Base-by-base conservation (phyloP, 2,329 filamentous ascomycete species). In the Fusarium agapanthi region DNA sequence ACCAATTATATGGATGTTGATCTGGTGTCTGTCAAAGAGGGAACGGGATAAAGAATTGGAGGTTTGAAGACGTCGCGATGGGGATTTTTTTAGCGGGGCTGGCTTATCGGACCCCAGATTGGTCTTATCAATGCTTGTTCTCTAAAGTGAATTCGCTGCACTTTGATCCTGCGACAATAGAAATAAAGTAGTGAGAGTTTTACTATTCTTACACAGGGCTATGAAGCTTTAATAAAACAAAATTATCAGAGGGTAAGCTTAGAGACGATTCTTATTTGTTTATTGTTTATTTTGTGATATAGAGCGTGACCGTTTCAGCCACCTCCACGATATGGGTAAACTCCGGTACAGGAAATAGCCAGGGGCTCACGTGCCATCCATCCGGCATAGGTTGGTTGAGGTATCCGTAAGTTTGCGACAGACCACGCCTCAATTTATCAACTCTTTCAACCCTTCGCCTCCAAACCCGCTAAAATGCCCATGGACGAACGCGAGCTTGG, bases 401-500 rank as follows among this genome's bases (percentile, higher is more conserved):
- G 70, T 34, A 34, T 34, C 32, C 32, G 32, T 67, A 68, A 68
- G 68, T 37, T 55, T 30, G 41, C 57, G 55, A 58, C 64, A 61
- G 51, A 55, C 60, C 43, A 53, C 51, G 37, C 43, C 50, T 61
- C 53, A 56, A 64, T 61, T 61, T 67, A 47, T 61, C 60, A 57
- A 37, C 62, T 61, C 35, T 61, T 56, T 54, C 32, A 35, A 55
- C 41, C 32, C 43, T 41, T 40, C 45, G 40, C 22, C n/a, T 62
- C 30, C 40, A 44, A 16, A 30, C 13, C 35, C 50, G 28, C 34
- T 28, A 63, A 57, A 57, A 71, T 75, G 73, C 69, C 70, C 58
- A 94, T 97, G 92, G 92, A 97, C 78, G 89, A 91, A 79, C 93
- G 94, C 83, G 93, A 95, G 80, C 92, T 98, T 61, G 89, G 92